phyloP scores from a whole-genome alignment of 1,284 basidiomycete species.

The Pseudozyma flocculosa region DNA sequence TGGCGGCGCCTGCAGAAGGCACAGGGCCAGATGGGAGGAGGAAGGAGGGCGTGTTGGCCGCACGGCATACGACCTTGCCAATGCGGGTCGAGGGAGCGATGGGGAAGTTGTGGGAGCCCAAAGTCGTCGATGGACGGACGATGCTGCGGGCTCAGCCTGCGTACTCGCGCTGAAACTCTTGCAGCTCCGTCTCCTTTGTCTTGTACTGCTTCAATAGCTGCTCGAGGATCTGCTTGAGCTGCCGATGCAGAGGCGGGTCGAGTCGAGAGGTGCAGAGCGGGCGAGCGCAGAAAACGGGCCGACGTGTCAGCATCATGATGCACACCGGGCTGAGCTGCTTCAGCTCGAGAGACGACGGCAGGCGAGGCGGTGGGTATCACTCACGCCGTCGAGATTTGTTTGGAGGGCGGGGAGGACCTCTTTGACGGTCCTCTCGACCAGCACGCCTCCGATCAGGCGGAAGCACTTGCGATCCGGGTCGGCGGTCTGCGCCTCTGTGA shows the following conservation, averaged over 20 bases:
- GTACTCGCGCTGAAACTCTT: conserved; percentile 42
- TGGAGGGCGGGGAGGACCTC: conserved; percentile 80
- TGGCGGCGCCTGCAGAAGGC: too few species aligned
- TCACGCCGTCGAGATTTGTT: conserved; percentile 50
- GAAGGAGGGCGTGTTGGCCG: too few species aligned
- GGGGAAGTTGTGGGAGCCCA: too few species aligned
- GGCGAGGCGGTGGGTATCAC: conserved; percentile 7
- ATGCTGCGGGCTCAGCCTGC: too few species aligned
- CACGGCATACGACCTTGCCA: too few species aligned
- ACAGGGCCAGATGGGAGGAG: too few species aligned
- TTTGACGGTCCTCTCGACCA: conserved; percentile 92
- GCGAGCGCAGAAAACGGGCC: not conserved
- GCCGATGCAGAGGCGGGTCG: not conserved
- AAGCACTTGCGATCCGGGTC: conserved; percentile 94
- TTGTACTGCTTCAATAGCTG: conserved; percentile 55
- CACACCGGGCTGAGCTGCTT: too few species aligned
- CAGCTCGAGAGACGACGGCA: too few species aligned
- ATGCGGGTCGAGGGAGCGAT: too few species aligned
- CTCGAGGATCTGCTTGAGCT: conserved; percentile 53
- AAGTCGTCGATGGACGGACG: too few species aligned
- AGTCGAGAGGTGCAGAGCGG: too few species aligned
- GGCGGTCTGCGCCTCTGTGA: conserved; percentile 64
- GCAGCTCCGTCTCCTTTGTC: conserved; percentile 47
- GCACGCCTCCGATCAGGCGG: conserved; percentile 89
- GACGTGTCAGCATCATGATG: too few species aligned